phyloP scores from a whole-genome alignment of 139 green algal genomes.

The Limnomonas spitsbergensis region DNA sequence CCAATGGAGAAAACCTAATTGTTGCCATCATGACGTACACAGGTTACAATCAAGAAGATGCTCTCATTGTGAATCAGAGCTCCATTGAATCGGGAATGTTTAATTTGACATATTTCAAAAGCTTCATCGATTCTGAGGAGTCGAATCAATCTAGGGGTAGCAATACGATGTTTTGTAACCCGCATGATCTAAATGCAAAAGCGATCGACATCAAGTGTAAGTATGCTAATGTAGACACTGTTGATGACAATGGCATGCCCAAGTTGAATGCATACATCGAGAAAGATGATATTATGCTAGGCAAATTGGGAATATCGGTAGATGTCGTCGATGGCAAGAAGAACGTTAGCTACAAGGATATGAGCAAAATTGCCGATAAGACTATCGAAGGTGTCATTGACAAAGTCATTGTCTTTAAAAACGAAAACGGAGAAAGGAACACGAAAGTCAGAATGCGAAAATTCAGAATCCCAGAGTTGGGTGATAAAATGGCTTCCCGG shows the following conservation, averaged over 20 bases:
- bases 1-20: conserved; percentile 45
- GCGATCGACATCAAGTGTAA: conserved; percentile 31
- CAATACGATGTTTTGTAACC: not conserved
- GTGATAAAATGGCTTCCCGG: conserved; percentile 58
- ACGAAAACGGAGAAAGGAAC: not conserved
- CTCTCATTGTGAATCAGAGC: conserved; percentile 50
- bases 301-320: conserved; percentile 22
- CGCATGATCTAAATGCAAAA: conserved; percentile 36
- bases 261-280: conserved; percentile 15
- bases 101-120: conserved; percentile 50
- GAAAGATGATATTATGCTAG: conserved; percentile 28
- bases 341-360: not conserved
- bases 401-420: not conserved
- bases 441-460: conserved; percentile 52
- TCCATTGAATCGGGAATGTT: conserved; percentile 62
- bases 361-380: conserved; percentile 12
- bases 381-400: not conserved
- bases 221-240: conserved; percentile 53
- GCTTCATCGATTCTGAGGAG: not conserved
- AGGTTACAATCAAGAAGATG: conserved; percentile 74
- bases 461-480: conserved; percentile 50
- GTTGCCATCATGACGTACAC: conserved; percentile 62
- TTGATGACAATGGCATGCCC: conserved; percentile 53
- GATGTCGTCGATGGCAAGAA: too few relatives aligned
- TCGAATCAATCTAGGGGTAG: not conserved